Conservation (phyloP, 2,329 filamentous ascomycete species). For the Colletotrichum sp. region DNA sequence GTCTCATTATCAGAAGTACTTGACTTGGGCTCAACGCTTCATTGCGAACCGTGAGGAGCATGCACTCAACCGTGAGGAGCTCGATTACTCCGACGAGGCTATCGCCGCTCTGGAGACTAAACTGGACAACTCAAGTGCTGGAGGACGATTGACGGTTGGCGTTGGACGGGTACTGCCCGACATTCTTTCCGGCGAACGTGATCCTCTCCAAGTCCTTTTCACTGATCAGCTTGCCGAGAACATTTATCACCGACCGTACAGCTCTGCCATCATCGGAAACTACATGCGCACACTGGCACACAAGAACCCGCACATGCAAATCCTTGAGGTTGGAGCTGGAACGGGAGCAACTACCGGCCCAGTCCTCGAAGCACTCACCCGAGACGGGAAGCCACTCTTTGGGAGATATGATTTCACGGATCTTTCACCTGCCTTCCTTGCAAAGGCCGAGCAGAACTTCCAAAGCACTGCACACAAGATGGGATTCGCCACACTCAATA, state of each 20-base stretch:
- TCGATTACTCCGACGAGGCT: not conserved
- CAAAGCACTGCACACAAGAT: not conserved
- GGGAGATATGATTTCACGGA: not conserved
- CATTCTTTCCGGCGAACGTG: not conserved
- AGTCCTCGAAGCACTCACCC: fast-evolving
- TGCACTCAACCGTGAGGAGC: not conserved
- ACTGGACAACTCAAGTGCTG: not conserved
- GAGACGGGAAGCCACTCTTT: not conserved
- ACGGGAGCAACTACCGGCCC: not conserved
- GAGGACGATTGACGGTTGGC: not conserved
- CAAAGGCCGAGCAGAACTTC: not conserved
- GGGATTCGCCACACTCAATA: constrained; percentile 30
- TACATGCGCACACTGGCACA: not conserved
- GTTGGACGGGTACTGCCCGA: not conserved
- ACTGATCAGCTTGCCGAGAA: not conserved
- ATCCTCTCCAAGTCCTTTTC: not conserved
- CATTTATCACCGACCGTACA: not conserved
- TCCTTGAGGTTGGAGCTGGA: not conserved
- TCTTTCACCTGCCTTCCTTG: not conserved
- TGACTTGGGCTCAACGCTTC: not conserved
- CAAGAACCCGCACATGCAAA: not conserved
- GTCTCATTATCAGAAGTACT: not conserved
- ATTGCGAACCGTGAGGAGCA: not conserved
- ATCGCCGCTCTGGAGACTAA: not conserved
- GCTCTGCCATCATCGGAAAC: not conserved